A percentile compares a stretch with the other conserved stretches of the same genome.
These are phyloP conservation scores for Borealophlyctis nickersoniae DNA, from an alignment of 192 early-diverging fungal genomes.

Conservation along the genomic window DNA sequence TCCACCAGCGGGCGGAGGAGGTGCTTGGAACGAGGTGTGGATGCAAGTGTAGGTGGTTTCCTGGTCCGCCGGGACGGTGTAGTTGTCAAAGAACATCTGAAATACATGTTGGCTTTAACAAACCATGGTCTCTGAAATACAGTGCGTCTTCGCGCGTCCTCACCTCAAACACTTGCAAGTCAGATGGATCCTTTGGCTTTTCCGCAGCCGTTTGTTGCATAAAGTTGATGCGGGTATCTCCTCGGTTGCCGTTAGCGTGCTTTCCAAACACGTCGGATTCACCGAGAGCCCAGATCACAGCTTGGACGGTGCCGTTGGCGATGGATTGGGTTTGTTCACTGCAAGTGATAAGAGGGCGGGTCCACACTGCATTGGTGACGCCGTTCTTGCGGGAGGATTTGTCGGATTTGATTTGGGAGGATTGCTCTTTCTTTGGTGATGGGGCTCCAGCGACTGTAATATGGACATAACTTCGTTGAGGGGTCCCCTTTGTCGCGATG, in stretches of 20 bases:
- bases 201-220: background rate
- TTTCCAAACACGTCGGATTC: background rate
- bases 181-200: background rate
- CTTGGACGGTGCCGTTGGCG: background rate
- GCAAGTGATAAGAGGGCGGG: conserved; percentile 7
- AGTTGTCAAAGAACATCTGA: conserved; percentile 7
- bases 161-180: too few species aligned
- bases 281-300: conserved; percentile 14
- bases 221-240: background rate
- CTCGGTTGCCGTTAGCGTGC: background rate
- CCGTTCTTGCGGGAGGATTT: background rate
- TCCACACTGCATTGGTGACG: background rate
- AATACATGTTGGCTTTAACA: too few species aligned
- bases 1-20: background rate
- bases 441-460: too few species aligned
- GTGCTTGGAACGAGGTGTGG: background rate
- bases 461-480: too few species aligned
- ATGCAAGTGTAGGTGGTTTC: conserved; percentile 3
- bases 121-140: too few species aligned
- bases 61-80: conserved; percentile 7
- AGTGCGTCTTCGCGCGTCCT: too few species aligned
- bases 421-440: too few species aligned
- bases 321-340: background rate
- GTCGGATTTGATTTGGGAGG: too few species aligned
- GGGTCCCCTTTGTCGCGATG: too few species aligned